Evolutionary conservation across 2,329 filamentous ascomycete species (phyloP).

Genomic region (Beauveria sp.): DNA sequence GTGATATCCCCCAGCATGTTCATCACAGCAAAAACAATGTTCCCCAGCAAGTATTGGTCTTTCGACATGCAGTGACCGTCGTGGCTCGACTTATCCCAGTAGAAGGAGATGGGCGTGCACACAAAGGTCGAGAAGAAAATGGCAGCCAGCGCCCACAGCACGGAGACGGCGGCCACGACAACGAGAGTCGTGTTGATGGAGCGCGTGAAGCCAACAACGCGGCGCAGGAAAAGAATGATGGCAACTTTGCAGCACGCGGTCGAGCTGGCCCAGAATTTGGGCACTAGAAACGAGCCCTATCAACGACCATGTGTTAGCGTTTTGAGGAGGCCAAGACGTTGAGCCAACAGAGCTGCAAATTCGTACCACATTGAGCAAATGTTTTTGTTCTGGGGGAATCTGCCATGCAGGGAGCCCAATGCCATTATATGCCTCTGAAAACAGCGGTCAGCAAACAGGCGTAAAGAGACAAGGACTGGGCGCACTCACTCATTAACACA

Average conservation of each 20-base stretch:
- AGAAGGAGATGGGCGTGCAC: conserved; percentile 10
- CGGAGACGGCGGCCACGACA: background rate
- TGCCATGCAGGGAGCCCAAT: background rate
- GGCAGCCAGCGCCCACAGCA: conserved; percentile 2
- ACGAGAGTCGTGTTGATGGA: background rate
- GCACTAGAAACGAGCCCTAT: conserved; percentile 6
- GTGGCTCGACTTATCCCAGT: conserved; percentile 9
- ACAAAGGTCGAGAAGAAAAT: conserved; percentile 7
- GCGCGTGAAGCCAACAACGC: conserved; percentile 7
- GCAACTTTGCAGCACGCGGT: conserved; percentile 10
- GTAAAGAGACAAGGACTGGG: too few relatives aligned
- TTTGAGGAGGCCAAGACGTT: background rate
- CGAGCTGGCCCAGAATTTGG: conserved; percentile 10
- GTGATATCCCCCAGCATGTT: conserved; percentile 1
- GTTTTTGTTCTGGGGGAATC: background rate
- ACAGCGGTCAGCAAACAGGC: background rate
- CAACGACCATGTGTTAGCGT: background rate
- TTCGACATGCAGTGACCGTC: background rate
- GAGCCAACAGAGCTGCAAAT: too few relatives aligned
- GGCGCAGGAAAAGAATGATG: conserved; percentile 10
- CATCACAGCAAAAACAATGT: conserved; percentile 1
- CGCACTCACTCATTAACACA: conserved; percentile 3
- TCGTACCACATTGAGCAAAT: conserved; percentile 3
- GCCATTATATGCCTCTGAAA: conserved; percentile 9
- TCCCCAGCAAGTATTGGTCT: background rate